A percentile compares a stretch with the other conserved stretches of the same genome.
phyloP scores from a whole-genome alignment of 345 rosid species.

The Brassica rapa region DNA sequence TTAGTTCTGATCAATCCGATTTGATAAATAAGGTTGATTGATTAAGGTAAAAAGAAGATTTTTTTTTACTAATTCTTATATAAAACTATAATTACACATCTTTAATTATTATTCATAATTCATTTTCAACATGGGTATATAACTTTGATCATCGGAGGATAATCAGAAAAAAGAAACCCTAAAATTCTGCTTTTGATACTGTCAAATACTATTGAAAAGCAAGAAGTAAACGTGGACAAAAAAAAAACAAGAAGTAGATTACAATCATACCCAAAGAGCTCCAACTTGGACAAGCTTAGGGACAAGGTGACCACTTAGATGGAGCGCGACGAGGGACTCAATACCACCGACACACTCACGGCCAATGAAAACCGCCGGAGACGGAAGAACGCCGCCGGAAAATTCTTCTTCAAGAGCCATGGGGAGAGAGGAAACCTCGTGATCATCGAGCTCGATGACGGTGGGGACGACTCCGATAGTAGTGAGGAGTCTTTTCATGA shows the following conservation, averaged over 20 bases:
- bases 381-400: constrained; percentile 33
- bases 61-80: neutral
- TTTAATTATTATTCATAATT: constrained; percentile 29
- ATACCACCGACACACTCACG: constrained; percentile 84
- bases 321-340: constrained; percentile 87
- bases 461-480: constrained; percentile 86
- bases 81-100: constrained; percentile 26
- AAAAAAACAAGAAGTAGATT: neutral
- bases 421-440: constrained; percentile 71
- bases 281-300: constrained; percentile 91
- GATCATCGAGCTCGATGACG: constrained; percentile 87
- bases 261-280: constrained; percentile 69
- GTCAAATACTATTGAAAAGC: constrained; percentile 16
- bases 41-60: constrained; percentile 2
- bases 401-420: constrained; percentile 32
- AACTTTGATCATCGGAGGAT: constrained; percentile 21
- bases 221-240: neutral
- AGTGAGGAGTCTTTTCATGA: constrained; percentile 79
- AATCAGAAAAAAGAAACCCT: constrained; percentile 33
- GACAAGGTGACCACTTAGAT: constrained; percentile 82
- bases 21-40: constrained; percentile 9
- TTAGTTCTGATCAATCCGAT: constrained; percentile 13
- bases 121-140: constrained; percentile 29
- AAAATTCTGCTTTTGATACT: constrained; percentile 8
- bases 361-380: constrained; percentile 78